These are phyloP conservation scores for Colletotrichum sansevieriae DNA, from an alignment of 2,329 filamentous ascomycete species.

Conservation along the genomic window DNA sequence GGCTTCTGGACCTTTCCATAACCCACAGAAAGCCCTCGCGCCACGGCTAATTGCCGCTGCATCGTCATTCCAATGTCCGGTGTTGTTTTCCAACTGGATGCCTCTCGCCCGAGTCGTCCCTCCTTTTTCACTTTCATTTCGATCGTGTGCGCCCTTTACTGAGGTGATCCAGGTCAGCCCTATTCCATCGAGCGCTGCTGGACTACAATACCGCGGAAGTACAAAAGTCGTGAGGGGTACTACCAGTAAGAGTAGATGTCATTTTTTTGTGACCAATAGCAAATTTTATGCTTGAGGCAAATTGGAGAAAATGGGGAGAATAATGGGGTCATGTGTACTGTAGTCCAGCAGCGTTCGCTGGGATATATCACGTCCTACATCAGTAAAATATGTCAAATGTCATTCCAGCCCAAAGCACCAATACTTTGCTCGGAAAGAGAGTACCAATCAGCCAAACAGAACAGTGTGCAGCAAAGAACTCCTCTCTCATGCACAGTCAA, in stretches of 20 bases:
- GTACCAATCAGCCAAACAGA: neutral
- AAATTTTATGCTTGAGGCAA: too few relatives aligned
- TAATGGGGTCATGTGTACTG: too few relatives aligned
- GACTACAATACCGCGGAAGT: too few relatives aligned
- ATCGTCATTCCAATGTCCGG: neutral
- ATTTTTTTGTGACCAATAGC: too few relatives aligned
- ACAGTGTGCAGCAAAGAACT: neutral
- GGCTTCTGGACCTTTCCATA: conserved; percentile 37
- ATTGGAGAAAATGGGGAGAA: too few relatives aligned
- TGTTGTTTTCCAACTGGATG: neutral
- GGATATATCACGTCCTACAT: too few relatives aligned
- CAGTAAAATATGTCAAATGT: too few relatives aligned
- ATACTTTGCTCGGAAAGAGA: too few relatives aligned
- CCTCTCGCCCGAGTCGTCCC: conserved; percentile 13
- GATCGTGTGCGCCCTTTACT: conserved; percentile 24
- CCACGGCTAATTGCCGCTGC: neutral
- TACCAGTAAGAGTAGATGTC: too few relatives aligned
- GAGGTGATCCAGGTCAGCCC: conserved; percentile 38
- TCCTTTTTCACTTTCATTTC: conserved; percentile 24
- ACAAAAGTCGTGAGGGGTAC: too few relatives aligned
- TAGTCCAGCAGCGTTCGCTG: too few relatives aligned
- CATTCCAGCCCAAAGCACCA: too few relatives aligned
- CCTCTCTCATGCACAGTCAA: neutral
- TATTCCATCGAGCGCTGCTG: neutral
- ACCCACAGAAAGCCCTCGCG: conserved; percentile 8